A percentile compares a stretch with the other conserved stretches of the same genome.
phyloP scores from a whole-genome alignment of 768 basidiomycete species.

The Leccinum subgranulosum region DNA sequence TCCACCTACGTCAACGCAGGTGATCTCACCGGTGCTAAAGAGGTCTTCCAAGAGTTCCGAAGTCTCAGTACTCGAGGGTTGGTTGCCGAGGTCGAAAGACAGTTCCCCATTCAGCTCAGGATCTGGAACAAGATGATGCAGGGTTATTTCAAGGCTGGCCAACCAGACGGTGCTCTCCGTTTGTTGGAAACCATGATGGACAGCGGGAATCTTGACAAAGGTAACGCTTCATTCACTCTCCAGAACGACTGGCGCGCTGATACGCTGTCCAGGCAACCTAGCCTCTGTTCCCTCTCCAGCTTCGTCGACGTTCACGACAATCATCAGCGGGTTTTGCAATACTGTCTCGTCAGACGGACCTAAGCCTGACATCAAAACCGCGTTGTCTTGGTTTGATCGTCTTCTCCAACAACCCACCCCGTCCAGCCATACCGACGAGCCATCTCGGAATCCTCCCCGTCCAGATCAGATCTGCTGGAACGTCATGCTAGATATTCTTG shows the following conservation, averaged over 20 bases:
- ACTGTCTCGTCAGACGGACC: conserved; percentile 28
- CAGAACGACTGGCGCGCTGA: not conserved
- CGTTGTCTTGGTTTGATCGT: conserved; percentile 69
- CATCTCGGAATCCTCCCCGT: conserved; percentile 41
- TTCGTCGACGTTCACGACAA: conserved; percentile 57
- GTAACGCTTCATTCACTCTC: not conserved
- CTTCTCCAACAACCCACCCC: conserved; percentile 46
- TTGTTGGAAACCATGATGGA: conserved; percentile 73
- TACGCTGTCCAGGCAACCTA: conserved; percentile 16
- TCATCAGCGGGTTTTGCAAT: conserved; percentile 65
- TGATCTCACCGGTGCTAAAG: conserved; percentile 48
- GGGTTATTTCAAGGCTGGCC: conserved; percentile 62
- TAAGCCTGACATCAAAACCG: conserved; percentile 53
- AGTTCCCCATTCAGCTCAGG: conserved; percentile 38
- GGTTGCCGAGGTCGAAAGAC: conserved; percentile 16
- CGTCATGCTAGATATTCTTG: conserved; percentile 57
- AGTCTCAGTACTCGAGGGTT: conserved; percentile 37
- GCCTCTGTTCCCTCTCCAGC: conserved; percentile 53
- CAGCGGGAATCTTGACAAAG: conserved; percentile 26
- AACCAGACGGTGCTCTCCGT: conserved; percentile 59
- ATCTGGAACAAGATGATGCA: conserved; percentile 78
- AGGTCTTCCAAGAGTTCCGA: conserved; percentile 62
- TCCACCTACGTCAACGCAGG: conserved; percentile 51
- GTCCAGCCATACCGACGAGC: conserved; percentile 37
- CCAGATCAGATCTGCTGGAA: conserved; percentile 58